Conservation (phyloP, 768 basidiomycete species). For the Dendrothele bispora region DNA sequence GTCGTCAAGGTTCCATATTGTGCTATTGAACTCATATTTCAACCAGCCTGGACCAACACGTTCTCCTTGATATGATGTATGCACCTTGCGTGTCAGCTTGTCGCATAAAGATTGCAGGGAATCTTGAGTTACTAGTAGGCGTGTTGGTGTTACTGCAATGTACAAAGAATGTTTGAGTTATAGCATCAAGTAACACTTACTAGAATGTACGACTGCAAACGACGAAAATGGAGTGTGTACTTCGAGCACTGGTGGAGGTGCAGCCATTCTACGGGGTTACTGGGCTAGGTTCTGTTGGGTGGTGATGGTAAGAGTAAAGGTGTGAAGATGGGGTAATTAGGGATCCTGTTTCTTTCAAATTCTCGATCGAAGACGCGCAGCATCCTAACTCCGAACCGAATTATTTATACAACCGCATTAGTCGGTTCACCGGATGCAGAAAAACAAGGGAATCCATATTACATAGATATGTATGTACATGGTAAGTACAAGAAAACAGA, state of each 20-base stretch:
- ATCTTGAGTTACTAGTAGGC: slow-evolving; percentile 62
- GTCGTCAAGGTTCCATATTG: slow-evolving; percentile 87
- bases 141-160: slow-evolving; percentile 9
- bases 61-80: slow-evolving; percentile 55
- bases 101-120: slow-evolving; percentile 62
- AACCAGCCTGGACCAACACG: slow-evolving; percentile 78
- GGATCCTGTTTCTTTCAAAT: no score
- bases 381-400: no score
- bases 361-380: no score
- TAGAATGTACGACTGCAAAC: slow-evolving; percentile 72
- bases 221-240: slow-evolving; percentile 78
- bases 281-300: no score
- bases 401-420: no score
- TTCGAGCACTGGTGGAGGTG: slow-evolving; percentile 53
- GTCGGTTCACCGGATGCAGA: no score
- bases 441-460: no score
- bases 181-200: slow-evolving; percentile 39
- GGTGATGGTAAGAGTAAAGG: slow-evolving; percentile 6
- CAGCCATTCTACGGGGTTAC: no score
- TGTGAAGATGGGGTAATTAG: no score
- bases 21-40: slow-evolving; percentile 81
- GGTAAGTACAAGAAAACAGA: slow-evolving; percentile 4
- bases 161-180: neutral
- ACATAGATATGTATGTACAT: no score
- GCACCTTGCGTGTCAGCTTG: slow-evolving; percentile 68